Evolutionary conservation across 2,329 filamentous ascomycete genomes (phyloP), one percentile per base, ranked within the genome.

Genomic region (Penicillium sp.): DNA sequence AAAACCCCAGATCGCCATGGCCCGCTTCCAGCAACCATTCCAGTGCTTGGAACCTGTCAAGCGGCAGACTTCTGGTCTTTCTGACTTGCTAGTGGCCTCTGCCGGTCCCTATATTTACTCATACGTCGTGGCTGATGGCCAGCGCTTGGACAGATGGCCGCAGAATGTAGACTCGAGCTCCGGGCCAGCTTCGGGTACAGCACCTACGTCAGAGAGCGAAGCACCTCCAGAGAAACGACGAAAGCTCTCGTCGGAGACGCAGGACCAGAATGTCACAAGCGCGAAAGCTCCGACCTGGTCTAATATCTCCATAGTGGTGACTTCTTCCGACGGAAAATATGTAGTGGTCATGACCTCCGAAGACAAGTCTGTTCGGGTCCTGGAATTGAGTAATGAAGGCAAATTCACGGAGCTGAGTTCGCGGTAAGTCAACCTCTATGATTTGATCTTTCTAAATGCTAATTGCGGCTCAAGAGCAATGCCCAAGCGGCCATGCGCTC

Each of bases 331-430:
- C 50, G 79, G 82, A 10, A 73, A 77, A 28, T 73, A 94, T 67
- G 63, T 94, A 14, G 71, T 95, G 28, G 86, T 81, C 15, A 79
- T 94, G 19, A 94, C 89, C 7, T 83, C 80, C n/a, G 87, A 94
- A 57, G 93, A 97, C 72, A 98, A 98, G 71, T 81, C 79, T 34
- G 76, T 98, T 27, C 86, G 87, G 63, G 87, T 96, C 0, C 87
- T 97, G 60, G 74, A 80, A 51, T 73, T 90, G 43, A 75, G 80
- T 19, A 69, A 74, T 2, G 66, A 77, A 36, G 85, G 83, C 1
- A 67, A 67, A 3, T 67, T 96, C 18, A 71, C 73, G 19, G 76
- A 87, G 58, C 61, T 88, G 41, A 94, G 84, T 63, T 76, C 82
- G 63, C 80, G 90, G 86, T 87, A 72, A 60, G 62, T 52, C 10